Evolutionary conservation across 768 basidiomycete species (phyloP).

Genomic region (Kwoniella dejecticola): DNA sequence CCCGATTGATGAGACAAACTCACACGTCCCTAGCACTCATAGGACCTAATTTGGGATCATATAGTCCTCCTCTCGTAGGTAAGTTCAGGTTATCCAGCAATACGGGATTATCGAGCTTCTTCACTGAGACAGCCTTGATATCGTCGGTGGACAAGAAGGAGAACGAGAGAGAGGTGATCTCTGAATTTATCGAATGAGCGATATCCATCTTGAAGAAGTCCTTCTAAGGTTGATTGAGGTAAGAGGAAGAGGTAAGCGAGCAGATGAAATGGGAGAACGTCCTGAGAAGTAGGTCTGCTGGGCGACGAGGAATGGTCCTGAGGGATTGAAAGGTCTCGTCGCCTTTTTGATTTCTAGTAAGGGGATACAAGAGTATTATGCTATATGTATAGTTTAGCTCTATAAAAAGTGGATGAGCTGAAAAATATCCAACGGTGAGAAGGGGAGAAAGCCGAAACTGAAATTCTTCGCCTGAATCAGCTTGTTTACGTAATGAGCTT

Average conservation of each 20-base stretch:
- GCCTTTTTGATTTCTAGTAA: slow-evolving; percentile 6
- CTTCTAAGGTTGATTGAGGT: background rate
- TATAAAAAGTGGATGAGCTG: background rate
- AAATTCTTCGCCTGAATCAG: background rate
- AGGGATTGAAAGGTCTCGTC: slow-evolving; percentile 9
- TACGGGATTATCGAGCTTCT: slow-evolving; percentile 90
- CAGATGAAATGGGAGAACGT: background rate
- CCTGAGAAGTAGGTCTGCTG: background rate
- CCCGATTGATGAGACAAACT: slow-evolving; percentile 55
- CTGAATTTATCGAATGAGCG: slow-evolving; percentile 80
- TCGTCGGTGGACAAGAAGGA: slow-evolving; percentile 87
- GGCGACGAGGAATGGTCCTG: slow-evolving; percentile 20
- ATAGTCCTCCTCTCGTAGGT: slow-evolving; percentile 87
- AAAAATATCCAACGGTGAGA: background rate
- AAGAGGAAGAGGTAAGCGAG: background rate
- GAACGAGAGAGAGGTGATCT: slow-evolving; percentile 82
- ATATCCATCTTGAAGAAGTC: slow-evolving; percentile 69
- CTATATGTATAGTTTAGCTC: background rate
- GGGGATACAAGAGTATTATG: background rate
- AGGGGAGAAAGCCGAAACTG: background rate
- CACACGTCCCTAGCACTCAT: slow-evolving; percentile 86
- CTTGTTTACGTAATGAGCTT: background rate
- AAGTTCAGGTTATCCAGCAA: slow-evolving; percentile 90
- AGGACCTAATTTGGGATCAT: slow-evolving; percentile 93
- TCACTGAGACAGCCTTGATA: slow-evolving; percentile 91